phyloP scores from a whole-genome alignment of 495 filamentous ascomycete species.

The Annulohypoxylon maeteangense region DNA sequence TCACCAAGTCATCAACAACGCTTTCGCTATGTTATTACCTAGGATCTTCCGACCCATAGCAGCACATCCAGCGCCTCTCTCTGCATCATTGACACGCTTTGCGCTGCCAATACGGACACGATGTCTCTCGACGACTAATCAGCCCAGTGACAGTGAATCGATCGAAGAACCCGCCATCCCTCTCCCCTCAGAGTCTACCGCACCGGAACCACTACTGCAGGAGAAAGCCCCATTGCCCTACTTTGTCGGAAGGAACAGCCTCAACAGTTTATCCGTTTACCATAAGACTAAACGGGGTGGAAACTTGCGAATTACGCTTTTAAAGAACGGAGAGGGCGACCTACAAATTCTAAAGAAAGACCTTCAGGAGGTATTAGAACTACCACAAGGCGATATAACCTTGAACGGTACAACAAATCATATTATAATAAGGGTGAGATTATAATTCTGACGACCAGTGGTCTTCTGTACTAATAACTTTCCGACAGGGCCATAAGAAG shows the following conservation, averaged over 20 bases:
- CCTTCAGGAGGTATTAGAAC: slow-evolving; percentile 41
- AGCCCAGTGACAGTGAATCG: slow-evolving; percentile 1
- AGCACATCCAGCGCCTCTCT: slow-evolving; percentile 16
- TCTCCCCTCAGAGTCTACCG: not conserved
- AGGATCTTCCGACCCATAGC: slow-evolving; percentile 29
- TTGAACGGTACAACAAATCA: slow-evolving; percentile 67
- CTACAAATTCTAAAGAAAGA: slow-evolving; percentile 63
- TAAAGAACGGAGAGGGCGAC: slow-evolving; percentile 84
- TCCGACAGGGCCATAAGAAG: slow-evolving; percentile 35
- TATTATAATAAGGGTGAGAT: slow-evolving; percentile 66
- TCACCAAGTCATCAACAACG: not conserved
- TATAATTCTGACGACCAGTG: not conserved
- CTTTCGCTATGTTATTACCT: slow-evolving; percentile 22
- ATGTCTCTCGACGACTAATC: slow-evolving; percentile 20
- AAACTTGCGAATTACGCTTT: slow-evolving; percentile 75
- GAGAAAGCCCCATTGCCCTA: slow-evolving; percentile 66
- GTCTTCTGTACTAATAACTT: slow-evolving; percentile 10
- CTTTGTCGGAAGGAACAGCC: slow-evolving; percentile 75
- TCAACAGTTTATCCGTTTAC: slow-evolving; percentile 84
- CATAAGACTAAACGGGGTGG: slow-evolving; percentile 77
- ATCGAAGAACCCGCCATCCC: not conserved
- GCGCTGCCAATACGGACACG: slow-evolving; percentile 12
- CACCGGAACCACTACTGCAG: not conserved
- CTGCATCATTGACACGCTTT: slow-evolving; percentile 11
- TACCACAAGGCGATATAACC: slow-evolving; percentile 46